Evolutionary conservation across 2,329 filamentous ascomycete species (phyloP).

Genomic region (Hypomyces perniciosus): DNA sequence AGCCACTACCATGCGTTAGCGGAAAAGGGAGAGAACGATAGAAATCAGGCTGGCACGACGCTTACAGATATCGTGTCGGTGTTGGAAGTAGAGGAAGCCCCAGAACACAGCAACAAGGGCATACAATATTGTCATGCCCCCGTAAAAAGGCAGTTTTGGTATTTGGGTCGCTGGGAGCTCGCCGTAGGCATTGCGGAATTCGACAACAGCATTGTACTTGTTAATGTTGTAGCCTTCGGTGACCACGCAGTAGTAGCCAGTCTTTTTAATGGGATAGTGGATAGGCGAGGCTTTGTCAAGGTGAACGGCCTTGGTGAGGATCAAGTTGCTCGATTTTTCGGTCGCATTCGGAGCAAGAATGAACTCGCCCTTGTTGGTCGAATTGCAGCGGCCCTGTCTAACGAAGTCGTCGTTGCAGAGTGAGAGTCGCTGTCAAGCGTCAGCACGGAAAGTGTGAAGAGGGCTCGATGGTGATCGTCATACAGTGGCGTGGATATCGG

Average conservation of each 20-base stretch:
- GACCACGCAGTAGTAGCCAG: constrained; percentile 92
- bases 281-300: constrained; percentile 68
- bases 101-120: constrained; percentile 78
- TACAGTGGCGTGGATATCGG: constrained; percentile 50
- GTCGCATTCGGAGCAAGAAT: constrained; percentile 73
- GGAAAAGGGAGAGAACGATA: not conserved
- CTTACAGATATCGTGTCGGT: constrained; percentile 82
- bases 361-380: constrained; percentile 76
- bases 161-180: constrained; percentile 94
- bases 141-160: constrained; percentile 94
- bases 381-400: constrained; percentile 63
- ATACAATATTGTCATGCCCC: constrained; percentile 88
- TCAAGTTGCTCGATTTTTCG: constrained; percentile 60
- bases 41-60: constrained; percentile 3
- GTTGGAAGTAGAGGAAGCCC: constrained; percentile 93
- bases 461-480: constrained; percentile 16
- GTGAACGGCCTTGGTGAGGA: constrained; percentile 76
- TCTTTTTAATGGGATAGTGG: constrained; percentile 80
- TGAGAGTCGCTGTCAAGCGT: constrained; percentile 40
- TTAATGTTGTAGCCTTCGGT: constrained; percentile 63
- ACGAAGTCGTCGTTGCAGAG: constrained; percentile 72
- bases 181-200: constrained; percentile 93
- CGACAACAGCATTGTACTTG: constrained; percentile 74
- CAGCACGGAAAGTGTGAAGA: constrained; percentile 1
- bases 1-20: constrained; percentile 52